These are phyloP conservation scores for Carallia pectinifolia DNA, from an alignment of 345 rosid genomes.

Conservation along the genomic window DNA sequence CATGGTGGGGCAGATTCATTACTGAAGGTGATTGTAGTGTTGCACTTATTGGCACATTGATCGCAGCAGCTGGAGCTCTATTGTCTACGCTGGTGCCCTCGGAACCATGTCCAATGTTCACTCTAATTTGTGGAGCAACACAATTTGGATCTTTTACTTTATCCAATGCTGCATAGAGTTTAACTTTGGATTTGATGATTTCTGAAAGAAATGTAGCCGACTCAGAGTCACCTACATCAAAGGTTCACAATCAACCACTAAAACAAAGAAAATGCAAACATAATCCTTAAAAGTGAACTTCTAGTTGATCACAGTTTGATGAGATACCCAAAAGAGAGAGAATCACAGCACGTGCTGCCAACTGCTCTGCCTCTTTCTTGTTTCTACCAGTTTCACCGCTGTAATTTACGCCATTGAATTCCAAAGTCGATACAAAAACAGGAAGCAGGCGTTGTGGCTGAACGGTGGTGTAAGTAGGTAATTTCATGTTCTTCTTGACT, in stretches of 20 bases:
- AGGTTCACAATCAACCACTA: not conserved
- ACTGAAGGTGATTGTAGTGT: not conserved
- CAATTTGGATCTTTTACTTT: slow-evolving; percentile 15
- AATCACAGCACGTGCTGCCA: slow-evolving; percentile 45
- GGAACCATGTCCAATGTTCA: not conserved
- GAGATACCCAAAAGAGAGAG: slow-evolving; percentile 36
- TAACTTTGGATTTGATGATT: slow-evolving; percentile 39
- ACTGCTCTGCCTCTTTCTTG: slow-evolving; percentile 56
- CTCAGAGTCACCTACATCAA: slow-evolving; percentile 22
- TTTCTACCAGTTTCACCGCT: slow-evolving; percentile 28
- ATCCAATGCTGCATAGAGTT: slow-evolving; percentile 25
- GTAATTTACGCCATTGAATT: slow-evolving; percentile 33
- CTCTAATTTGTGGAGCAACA: not conserved
- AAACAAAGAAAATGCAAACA: not conserved
- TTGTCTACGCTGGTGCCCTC: slow-evolving; percentile 1
- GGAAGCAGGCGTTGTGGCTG: slow-evolving; percentile 22
- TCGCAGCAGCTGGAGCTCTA: not conserved
- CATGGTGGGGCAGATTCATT: slow-evolving; percentile 11
- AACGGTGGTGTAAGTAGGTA: slow-evolving; percentile 33
- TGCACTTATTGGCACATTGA: slow-evolving; percentile 4
- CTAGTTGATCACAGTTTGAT: not conserved
- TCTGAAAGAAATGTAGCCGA: slow-evolving; percentile 22
- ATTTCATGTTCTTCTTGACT: slow-evolving; percentile 29
- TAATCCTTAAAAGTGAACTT: not conserved
- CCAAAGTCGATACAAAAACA: slow-evolving; percentile 30